These are phyloP conservation scores for Trametes villosa DNA, from an alignment of 768 basidiomycete species.

Conservation along the genomic window DNA sequence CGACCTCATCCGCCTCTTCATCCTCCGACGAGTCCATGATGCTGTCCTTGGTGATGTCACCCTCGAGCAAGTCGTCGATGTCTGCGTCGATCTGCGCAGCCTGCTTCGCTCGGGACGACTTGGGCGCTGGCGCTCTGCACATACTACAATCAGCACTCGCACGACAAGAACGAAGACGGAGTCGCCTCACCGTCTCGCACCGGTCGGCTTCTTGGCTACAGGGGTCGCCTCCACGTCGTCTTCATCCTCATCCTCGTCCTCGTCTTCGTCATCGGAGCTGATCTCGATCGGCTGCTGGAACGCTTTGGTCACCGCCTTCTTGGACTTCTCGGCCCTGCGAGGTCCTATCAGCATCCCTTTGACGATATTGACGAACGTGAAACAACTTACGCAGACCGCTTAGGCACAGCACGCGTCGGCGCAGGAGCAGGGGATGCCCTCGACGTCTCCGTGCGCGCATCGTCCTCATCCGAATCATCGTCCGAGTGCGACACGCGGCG, in stretches of 20 bases:
- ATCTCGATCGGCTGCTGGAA: conserved; percentile 25
- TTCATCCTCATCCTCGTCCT: conserved; percentile 40
- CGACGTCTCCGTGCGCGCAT: conserved; percentile 30
- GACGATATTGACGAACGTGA: not conserved
- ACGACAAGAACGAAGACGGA: not conserved
- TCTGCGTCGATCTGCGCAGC: conserved; percentile 20
- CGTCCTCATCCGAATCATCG: conserved; percentile 49
- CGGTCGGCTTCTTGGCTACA: conserved; percentile 24
- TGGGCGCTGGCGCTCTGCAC: conserved; percentile 25
- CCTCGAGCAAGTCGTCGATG: conserved; percentile 22
- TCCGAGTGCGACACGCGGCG: conserved; percentile 59
- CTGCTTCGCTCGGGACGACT: conserved; percentile 22
- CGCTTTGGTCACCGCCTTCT: conserved; percentile 27
- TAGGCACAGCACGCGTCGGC: conserved; percentile 59
- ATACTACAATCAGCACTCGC: conserved; percentile 19
- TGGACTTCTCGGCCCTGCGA: conserved; percentile 40
- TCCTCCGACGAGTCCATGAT: conserved; percentile 51
- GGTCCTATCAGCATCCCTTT: not conserved
- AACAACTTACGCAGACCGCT: conserved; percentile 58
- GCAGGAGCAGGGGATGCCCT: conserved; percentile 42
- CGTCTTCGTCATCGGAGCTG: conserved; percentile 40
- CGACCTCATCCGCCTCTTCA: conserved; percentile 46
- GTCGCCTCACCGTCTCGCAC: conserved; percentile 4
- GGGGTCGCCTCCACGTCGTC: conserved; percentile 47
- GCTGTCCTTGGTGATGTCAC: conserved; percentile 44